Conservation (phyloP, 1,139 yeast genomes). For the Komagataea norvegica region DNA sequence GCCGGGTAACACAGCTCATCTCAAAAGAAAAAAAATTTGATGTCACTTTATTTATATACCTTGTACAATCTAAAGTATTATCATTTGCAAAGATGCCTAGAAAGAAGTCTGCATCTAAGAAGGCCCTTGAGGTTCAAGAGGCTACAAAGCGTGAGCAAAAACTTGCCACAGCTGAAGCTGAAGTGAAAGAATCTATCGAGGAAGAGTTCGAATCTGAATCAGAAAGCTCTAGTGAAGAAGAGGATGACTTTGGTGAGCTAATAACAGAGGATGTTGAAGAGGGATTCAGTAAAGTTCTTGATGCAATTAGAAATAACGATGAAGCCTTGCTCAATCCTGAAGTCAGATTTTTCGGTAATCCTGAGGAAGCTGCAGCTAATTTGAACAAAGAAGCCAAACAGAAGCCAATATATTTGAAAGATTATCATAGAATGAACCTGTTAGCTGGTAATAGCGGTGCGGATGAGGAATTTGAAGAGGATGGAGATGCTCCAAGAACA, state of each 20-base stretch:
- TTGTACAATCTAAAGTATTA: background rate
- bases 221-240: constrained; percentile 54
- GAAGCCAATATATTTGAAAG: constrained; percentile 85
- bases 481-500: constrained; percentile 35
- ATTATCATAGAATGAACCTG: constrained; percentile 82
- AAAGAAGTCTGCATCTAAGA: constrained; percentile 85
- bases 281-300: constrained; percentile 69
- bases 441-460: constrained; percentile 55
- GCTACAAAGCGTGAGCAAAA: constrained; percentile 28
- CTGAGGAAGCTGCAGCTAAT: constrained; percentile 36
- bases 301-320: constrained; percentile 66
- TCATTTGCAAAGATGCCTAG: constrained; percentile 55
- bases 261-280: constrained; percentile 81
- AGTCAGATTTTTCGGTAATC: constrained; percentile 66
- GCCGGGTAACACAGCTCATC: constrained; percentile 5
- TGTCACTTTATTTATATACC: no score
- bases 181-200: constrained; percentile 18
- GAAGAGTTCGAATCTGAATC: constrained; percentile 28
- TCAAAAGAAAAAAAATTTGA: no score
- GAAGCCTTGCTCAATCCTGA: constrained; percentile 58
- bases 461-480: constrained; percentile 44
- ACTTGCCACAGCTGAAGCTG: constrained; percentile 14
- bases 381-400: constrained; percentile 35
- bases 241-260: constrained; percentile 88
- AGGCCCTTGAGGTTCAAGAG: constrained; percentile 61